A percentile compares a stretch with the other conserved stretches of the same genome.
Conservation (phyloP, 768 basidiomycete species). For the Russula emetica region DNA sequence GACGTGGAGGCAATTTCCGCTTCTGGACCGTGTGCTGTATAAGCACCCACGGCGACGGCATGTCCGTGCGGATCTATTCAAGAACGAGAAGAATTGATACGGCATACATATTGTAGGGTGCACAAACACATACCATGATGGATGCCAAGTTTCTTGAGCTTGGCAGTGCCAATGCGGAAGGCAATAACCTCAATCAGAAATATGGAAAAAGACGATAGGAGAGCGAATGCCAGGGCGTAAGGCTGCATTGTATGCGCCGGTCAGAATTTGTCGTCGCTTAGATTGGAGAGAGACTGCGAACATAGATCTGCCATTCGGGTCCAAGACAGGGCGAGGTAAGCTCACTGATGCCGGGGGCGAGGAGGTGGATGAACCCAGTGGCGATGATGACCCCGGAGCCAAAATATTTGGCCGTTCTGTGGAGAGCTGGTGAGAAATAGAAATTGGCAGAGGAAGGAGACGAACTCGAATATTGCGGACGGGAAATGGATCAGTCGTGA, state of each 20-base stretch:
- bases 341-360: slow-evolving; percentile 69
- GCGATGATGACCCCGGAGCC: slow-evolving; percentile 23
- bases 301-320: slow-evolving; percentile 69
- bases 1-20: slow-evolving; percentile 22
- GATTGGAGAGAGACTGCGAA: slow-evolving; percentile 38
- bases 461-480: slow-evolving; percentile 64
- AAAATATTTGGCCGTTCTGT: slow-evolving; percentile 26
- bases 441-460: slow-evolving; percentile 12
- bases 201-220: slow-evolving; percentile 75
- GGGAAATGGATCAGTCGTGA: slow-evolving; percentile 54
- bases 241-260: slow-evolving; percentile 45
- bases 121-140: slow-evolving; percentile 49
- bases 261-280: background rate
- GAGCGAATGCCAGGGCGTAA: slow-evolving; percentile 75
- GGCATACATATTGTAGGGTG: background rate
- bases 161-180: slow-evolving; percentile 79
- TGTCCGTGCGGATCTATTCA: slow-evolving; percentile 64
- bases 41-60: slow-evolving; percentile 41
- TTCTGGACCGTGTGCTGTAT: slow-evolving; percentile 72
- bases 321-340: slow-evolving; percentile 67
- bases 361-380: slow-evolving; percentile 23
- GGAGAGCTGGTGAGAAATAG: background rate
- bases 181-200: slow-evolving; percentile 84
- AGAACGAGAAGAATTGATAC: background rate
- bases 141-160: slow-evolving; percentile 62